Conservation (phyloP, 306 rosid species). For the Senna siamea region DNA sequence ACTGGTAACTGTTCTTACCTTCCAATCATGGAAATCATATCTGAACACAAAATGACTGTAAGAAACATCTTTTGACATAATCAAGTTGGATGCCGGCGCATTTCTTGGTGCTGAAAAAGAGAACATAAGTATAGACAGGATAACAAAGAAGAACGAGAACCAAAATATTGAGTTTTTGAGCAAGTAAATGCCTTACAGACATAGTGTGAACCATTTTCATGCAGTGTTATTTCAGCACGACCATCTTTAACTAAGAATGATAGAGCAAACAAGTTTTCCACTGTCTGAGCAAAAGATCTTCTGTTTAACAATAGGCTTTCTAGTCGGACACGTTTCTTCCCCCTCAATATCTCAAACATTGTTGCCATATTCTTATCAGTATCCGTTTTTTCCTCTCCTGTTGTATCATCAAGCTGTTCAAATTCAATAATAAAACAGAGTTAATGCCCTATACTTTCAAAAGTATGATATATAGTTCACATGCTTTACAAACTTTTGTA, state of each 20-base stretch:
- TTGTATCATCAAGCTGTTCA: constrained; percentile 59
- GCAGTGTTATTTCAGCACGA: constrained; percentile 64
- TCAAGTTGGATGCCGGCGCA: constrained; percentile 61
- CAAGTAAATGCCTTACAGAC: constrained; percentile 61
- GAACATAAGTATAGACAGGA: background rate
- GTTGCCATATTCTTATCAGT: constrained; percentile 76
- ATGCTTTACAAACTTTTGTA: background rate
- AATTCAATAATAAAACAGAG: constrained; percentile 23
- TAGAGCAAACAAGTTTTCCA: constrained; percentile 80
- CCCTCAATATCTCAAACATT: constrained; percentile 66
- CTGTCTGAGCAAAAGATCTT: constrained; percentile 75
- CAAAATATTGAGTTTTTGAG: background rate
- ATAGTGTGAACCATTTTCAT: constrained; percentile 56
- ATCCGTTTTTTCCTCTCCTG: constrained; percentile 58
- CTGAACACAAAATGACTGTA: constrained; percentile 81
- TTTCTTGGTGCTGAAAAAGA: constrained; percentile 71
- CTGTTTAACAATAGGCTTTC: constrained; percentile 70
- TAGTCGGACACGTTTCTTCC: constrained; percentile 49
- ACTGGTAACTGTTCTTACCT: constrained; percentile 51
- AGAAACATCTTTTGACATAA: constrained; percentile 56
- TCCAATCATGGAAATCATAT: constrained; percentile 83
- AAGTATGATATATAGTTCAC: background rate
- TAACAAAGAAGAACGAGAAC: background rate
- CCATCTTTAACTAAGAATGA: constrained; percentile 91
- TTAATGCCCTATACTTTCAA: constrained; percentile 20